These are phyloP conservation scores for Patellaria atrata DNA, from an alignment of 495 filamentous ascomycete genomes.

Conservation along the genomic window DNA sequence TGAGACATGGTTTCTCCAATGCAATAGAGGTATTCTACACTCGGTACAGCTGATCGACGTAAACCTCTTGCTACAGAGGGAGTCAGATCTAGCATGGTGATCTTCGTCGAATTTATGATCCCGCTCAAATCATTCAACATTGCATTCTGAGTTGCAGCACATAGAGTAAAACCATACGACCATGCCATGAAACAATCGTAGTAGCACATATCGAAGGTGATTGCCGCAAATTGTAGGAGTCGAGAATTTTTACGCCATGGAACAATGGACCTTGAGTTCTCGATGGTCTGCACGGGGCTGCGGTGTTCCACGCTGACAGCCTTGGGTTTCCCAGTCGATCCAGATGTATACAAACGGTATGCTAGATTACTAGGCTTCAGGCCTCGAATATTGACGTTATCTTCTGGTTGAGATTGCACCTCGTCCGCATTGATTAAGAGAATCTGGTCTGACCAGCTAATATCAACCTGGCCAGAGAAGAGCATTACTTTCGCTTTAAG, in stretches of 20 bases:
- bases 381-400: constrained; percentile 5
- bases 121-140: constrained; percentile 24
- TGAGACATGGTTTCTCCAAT: constrained; percentile 23
- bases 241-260: constrained; percentile 25
- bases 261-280: constrained; percentile 20
- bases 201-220: constrained; percentile 34
- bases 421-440: constrained; percentile 4
- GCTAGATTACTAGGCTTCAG: constrained; percentile 18
- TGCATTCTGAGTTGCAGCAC: constrained; percentile 22
- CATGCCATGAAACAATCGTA: constrained; percentile 34
- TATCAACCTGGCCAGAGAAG: constrained; percentile 1
- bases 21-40: constrained; percentile 28
- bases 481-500: constrained; percentile 23
- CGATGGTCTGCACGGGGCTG: constrained; percentile 28
- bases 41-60: constrained; percentile 18
- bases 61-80: constrained; percentile 29
- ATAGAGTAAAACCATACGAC: constrained; percentile 29
- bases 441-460: constrained; percentile 10
- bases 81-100: constrained; percentile 28
- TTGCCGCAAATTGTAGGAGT: constrained; percentile 30
- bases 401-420: neutral
- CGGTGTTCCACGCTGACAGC: constrained; percentile 28
- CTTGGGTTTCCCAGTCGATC: constrained; percentile 29
- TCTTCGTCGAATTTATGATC: constrained; percentile 21
- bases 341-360: constrained; percentile 30